Conservation (phyloP, 371 early-diverging fungal species). For the Parasitella parasitica region DNA sequence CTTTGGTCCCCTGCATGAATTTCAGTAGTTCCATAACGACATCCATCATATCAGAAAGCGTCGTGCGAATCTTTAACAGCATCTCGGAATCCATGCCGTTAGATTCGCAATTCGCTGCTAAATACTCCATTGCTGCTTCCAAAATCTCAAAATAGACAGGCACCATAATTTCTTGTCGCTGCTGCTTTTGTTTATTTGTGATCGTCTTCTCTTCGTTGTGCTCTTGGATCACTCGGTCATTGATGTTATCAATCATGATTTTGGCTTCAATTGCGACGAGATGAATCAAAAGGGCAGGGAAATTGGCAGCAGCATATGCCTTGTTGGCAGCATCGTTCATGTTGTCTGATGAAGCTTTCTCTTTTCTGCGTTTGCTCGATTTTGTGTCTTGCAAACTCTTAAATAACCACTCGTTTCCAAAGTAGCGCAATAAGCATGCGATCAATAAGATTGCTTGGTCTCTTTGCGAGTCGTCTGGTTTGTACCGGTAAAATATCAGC, state of each 20-base stretch:
- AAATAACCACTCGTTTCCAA: constrained; percentile 50
- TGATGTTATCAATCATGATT: constrained; percentile 49
- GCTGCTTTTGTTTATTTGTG: constrained; percentile 18
- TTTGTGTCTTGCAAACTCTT: constrained; percentile 28
- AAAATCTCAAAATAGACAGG: constrained; percentile 50
- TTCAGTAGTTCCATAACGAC: constrained; percentile 41
- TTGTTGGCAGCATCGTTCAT: background rate
- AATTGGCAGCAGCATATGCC: constrained; percentile 31
- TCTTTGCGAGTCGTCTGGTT: constrained; percentile 34
- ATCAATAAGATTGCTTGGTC: constrained; percentile 33
- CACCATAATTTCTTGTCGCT: constrained; percentile 36
- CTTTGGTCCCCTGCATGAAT: constrained; percentile 35
- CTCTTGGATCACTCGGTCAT: constrained; percentile 26
- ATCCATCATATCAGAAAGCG: constrained; percentile 44
- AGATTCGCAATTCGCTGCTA: constrained; percentile 16
- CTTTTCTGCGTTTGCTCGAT: constrained; percentile 22
- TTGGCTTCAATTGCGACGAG: constrained; percentile 52
- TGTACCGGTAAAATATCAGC: background rate
- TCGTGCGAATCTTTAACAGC: constrained; percentile 39
- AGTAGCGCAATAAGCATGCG: constrained; percentile 32
- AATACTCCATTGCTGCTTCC: constrained; percentile 44
- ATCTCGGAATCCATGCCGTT: constrained; percentile 44
- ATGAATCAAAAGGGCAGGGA: constrained; percentile 47
- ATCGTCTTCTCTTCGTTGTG: constrained; percentile 20
- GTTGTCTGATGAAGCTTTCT: constrained; percentile 16